A percentile compares a stretch with the other conserved stretches of the same genome.
Conservation (phyloP, 306 rosid genomes). For the Prinsepia uniflora region DNA sequence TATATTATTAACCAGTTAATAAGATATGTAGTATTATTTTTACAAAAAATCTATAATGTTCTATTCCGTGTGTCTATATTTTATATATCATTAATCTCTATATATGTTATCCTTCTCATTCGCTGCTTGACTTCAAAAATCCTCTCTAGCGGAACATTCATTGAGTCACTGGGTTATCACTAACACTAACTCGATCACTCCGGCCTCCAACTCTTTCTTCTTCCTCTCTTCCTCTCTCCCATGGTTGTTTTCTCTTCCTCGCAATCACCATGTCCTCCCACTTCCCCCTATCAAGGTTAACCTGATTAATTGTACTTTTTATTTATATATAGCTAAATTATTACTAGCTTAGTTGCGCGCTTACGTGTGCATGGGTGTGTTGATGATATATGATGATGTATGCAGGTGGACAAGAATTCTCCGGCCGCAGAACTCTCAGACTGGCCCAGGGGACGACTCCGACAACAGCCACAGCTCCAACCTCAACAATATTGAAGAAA, state of each 20-base stretch:
- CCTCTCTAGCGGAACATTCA: background rate
- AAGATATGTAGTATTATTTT: too few species aligned
- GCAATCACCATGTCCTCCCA: slow-evolving; percentile 56
- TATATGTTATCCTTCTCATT: too few species aligned
- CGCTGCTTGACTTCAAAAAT: too few species aligned
- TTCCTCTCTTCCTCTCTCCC: slow-evolving; percentile 31
- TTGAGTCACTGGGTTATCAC: background rate
- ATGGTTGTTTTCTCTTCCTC: slow-evolving; percentile 48
- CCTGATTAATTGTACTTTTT: too few species aligned
- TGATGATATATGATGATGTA: too few species aligned
- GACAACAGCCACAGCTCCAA: background rate
- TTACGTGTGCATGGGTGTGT: background rate
- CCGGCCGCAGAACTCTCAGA: slow-evolving; percentile 14
- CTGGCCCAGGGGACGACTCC: background rate
- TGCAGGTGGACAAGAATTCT: slow-evolving; percentile 50
- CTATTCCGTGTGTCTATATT: too few species aligned
- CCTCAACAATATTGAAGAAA: slow-evolving; percentile 7
- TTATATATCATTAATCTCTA: too few species aligned
- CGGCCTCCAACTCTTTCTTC: background rate
- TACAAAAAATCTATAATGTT: too few species aligned
- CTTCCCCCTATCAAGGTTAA: slow-evolving; percentile 59
- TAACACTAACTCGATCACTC: background rate
- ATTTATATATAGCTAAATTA: too few species aligned
- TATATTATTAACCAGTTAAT: too few species aligned
- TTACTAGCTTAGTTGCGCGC: background rate